Conservation (phyloP, 371 early-diverging fungal genomes). For the Mortierella sp. region DNA sequence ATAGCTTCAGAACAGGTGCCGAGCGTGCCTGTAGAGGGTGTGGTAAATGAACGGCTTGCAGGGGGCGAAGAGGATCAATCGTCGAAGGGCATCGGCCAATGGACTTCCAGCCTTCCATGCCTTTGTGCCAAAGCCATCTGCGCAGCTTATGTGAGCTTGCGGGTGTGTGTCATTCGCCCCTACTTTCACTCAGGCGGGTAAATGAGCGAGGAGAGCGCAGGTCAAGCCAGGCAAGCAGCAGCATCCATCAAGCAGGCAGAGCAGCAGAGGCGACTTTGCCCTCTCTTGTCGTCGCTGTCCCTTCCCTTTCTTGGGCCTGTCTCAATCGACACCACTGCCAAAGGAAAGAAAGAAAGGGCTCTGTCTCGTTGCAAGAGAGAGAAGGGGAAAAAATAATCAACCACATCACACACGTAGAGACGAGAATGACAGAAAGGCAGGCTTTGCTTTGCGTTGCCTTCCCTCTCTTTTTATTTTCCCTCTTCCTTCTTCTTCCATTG, state of each 20-base stretch:
- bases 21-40: no score
- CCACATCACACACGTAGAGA: not conserved
- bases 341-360: not conserved
- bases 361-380: not conserved
- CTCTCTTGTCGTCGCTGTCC: not conserved
- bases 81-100: no score
- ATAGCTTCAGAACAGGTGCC: no score
- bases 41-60: no score
- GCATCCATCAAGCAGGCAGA: not conserved
- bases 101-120: no score
- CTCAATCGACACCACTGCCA: not conserved
- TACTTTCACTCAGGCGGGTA: not conserved
- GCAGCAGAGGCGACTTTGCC: not conserved
- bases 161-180: no score
- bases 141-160: no score
- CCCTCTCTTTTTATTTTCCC: not conserved
- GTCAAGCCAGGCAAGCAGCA: not conserved
- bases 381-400: not conserved
- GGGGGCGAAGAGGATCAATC: no score
- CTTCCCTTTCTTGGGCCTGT: slow-evolving; percentile 6
- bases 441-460: not conserved
- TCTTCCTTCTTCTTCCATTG: not conserved
- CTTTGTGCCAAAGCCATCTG: no score
- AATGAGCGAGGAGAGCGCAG: not conserved
- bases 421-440: not conserved